These are phyloP conservation scores for Panicum miliaceum DNA, from an alignment of 176 grass and related monocot species.

Conservation along the genomic window DNA sequence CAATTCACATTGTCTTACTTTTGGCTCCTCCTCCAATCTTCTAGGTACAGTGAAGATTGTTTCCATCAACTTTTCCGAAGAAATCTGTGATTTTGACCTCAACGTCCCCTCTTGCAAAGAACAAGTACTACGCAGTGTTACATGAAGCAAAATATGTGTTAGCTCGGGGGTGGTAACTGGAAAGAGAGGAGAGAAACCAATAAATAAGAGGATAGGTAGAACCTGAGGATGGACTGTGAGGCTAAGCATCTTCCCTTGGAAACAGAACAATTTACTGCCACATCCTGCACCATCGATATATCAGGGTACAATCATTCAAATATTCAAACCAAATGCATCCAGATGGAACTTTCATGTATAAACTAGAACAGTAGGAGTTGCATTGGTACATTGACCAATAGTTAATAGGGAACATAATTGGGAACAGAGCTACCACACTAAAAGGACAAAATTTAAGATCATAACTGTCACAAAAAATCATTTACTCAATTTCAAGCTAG, in stretches of 20 bases:
- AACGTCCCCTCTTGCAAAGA: conserved; percentile 41
- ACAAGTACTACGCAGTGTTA: conserved; percentile 13
- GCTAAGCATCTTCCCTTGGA: conserved; percentile 37
- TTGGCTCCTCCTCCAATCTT: conserved; percentile 62
- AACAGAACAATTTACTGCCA: conserved; percentile 15
- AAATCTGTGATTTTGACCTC: conserved; percentile 41
- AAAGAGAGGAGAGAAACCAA: not conserved
- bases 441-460: not conserved
- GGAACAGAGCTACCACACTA: not conserved
- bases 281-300: conserved; percentile 48
- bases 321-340: not conserved
- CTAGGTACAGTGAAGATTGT: conserved; percentile 79
- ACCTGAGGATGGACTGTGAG: conserved; percentile 49
- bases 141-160: conserved; percentile 8
- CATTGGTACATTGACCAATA: not conserved
- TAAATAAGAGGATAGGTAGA: not conserved
- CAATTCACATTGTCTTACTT: conserved; percentile 53
- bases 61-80: conserved; percentile 68
- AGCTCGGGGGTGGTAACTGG: not conserved
- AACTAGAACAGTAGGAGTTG: conserved; percentile 8
- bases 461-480: conserved; percentile 6
- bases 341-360: conserved; percentile 4
- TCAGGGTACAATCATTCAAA: conserved; percentile 26
- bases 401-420: no score
- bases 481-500: not conserved